Percentiles rank a stretch among this genome's conserved stretches.
phyloP scores from a whole-genome alignment of 2,329 filamentous ascomycete genomes.

The Calonectria pauciramosa region DNA sequence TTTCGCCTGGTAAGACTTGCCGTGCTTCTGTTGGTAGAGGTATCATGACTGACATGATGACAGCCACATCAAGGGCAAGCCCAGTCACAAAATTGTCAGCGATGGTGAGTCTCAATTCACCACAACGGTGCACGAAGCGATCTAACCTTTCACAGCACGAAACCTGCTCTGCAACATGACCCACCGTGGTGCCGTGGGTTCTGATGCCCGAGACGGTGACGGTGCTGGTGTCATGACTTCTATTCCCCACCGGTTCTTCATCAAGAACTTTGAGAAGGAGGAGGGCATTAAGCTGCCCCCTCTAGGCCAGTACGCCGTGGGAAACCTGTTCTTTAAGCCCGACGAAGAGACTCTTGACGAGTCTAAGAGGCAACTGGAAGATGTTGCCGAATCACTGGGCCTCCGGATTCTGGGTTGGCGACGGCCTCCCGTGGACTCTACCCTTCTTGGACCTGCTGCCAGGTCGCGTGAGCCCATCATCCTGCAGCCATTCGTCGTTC shows the following conservation, averaged over 20 bases:
- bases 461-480: slow-evolving; percentile 95
- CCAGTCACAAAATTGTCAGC: slow-evolving; percentile 98
- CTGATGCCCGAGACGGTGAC: slow-evolving; percentile 97
- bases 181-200: slow-evolving; percentile 97
- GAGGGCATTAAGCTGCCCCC: slow-evolving; percentile 89
- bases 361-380: slow-evolving; percentile 93
- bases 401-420: slow-evolving; percentile 96
- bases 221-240: slow-evolving; percentile 99
- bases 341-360: slow-evolving; percentile 90
- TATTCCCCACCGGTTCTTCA: slow-evolving; percentile 97
- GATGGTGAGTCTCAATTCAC: slow-evolving; percentile 78
- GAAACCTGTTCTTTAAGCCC: slow-evolving; percentile 99
- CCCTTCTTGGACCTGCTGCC: slow-evolving; percentile 91
- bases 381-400: slow-evolving; percentile 88
- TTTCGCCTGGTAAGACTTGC: slow-evolving; percentile 88
- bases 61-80: slow-evolving; percentile 96
- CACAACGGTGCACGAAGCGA: neutral
- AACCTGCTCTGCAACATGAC: slow-evolving; percentile 99
- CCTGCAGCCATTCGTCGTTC: slow-evolving; percentile 93
- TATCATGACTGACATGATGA: slow-evolving; percentile 38
- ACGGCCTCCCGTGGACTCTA: slow-evolving; percentile 93
- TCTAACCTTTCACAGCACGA: slow-evolving; percentile 69
- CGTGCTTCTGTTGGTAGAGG: neutral
- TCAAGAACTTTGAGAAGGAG: slow-evolving; percentile 97
- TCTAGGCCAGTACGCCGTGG: slow-evolving; percentile 93